Evolutionary conservation across 768 basidiomycete species (phyloP), one percentile per base, ranked within the genome.

Genomic region (Suillus subluteus): DNA sequence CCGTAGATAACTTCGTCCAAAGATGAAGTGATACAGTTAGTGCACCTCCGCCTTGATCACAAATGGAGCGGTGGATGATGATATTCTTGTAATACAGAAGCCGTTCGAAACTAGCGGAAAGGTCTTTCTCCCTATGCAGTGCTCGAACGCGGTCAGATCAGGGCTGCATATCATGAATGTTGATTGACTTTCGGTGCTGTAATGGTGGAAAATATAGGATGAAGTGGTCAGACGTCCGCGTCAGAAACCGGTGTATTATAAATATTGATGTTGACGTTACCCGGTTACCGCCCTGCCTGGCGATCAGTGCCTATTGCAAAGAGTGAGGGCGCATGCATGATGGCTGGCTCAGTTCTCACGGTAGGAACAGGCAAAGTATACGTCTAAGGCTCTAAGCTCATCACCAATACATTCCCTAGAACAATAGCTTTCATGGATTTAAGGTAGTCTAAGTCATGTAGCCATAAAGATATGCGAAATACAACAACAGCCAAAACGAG

Each of bases 391-490:
- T n/a, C n/a, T n/a, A 46, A 5, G 13, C 40, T 41, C 21, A 44
- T 44, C 21, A 44, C 18, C 9, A 12, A 23, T 16, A 13, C 26
- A 52, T 52, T 52, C 30, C 54, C 55, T 35, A 3, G 35, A n/a
- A 37, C 21, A 35, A 56, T 56, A 56, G 35, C 55, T 21, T 21
- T 56, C 55, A 56, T 56, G 55, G 55, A 37, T 56, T 56, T 56
- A 56, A 35, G 35, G 21, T 56, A 56, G 55, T 56, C 55, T 56
- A 56, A 12, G 54, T 37, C 55, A 56, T 56, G 55, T 37, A 37
- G 18, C 55, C 55, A 56, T 56, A 56, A 56, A 6, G 58, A 58
- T 58, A 58, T 58, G 37, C 58, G 37, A 58, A 38, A 41, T 15
- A 41, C 40, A 56, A 37, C 58, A 21, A 43, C 26, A 41, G 5